A percentile compares a stretch with the other conserved stretches of the same genome.
Conservation (phyloP, 2,329 filamentous ascomycete species). For the Nothomitra cinnamomea region DNA sequence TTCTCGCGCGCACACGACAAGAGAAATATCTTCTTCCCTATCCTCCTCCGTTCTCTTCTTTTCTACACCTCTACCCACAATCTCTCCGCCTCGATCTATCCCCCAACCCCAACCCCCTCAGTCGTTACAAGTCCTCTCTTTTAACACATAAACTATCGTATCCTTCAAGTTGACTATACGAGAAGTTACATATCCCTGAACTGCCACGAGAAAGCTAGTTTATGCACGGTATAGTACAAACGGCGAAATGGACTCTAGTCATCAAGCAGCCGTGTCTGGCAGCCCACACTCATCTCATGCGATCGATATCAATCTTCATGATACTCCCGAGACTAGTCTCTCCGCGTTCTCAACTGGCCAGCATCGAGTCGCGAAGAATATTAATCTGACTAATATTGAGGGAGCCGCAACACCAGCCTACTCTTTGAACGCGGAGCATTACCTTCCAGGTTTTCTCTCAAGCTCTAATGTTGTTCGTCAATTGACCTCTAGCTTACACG, state of each 20-base stretch:
- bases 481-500: neutral
- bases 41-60: neutral
- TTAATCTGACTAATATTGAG: neutral
- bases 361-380: slow-evolving; percentile 16
- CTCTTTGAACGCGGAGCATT: slow-evolving; percentile 1
- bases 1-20: neutral
- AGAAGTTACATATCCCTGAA: neutral
- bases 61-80: slow-evolving; percentile 5
- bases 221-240: slow-evolving; percentile 4
- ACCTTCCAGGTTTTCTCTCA: neutral
- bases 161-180: neutral
- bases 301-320: slow-evolving; percentile 34
- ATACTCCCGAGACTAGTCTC: slow-evolving; percentile 46
- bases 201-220: neutral
- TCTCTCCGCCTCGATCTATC: slow-evolving; percentile 3
- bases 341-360: slow-evolving; percentile 48
- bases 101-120: neutral
- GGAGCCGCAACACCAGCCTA: neutral
- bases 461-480: neutral
- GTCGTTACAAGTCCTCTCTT: neutral
- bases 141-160: neutral
- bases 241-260: slow-evolving; percentile 15
- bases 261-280: slow-evolving; percentile 15
- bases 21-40: slow-evolving; percentile 3
- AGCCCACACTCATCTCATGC: slow-evolving; percentile 27